Base-by-base conservation (phyloP, 2,329 filamentous ascomycete genomes). In the Purpureocillium takamizusanense region DNA sequence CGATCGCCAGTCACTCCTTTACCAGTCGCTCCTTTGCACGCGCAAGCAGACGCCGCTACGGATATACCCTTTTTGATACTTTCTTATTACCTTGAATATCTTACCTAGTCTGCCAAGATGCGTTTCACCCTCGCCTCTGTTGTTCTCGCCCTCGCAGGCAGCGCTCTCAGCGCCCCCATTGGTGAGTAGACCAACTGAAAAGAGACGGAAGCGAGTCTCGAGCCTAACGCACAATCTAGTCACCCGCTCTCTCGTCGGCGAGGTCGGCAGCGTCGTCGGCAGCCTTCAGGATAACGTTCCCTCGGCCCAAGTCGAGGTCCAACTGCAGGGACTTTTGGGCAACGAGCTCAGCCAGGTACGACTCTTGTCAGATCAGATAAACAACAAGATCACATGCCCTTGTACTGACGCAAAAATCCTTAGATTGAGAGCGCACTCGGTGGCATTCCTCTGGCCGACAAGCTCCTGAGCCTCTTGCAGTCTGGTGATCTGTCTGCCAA, bases 371-470 rank as follows among this genome's bases (percentile, higher is more conserved):
- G n/a, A n/a, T n/a, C n/a, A n/a, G n/a, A n/a, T n/a, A n/a, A n/a
- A n/a, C n/a, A n/a, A n/a, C n/a, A n/a, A n/a, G n/a, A n/a, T n/a
- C n/a, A n/a, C n/a, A n/a, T n/a, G n/a, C n/a, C n/a, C n/a, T n/a
- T 17, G 10, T 16, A n/a, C 38, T 38, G 37, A 36, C 18, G 11
- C 28, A 11, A 3, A 18, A n/a, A n/a, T n/a, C 8, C 10, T 23
- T 21, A 47, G 47, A 35, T 46, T 17, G 46, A 51, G 46, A 18
- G 42, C 27, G 45, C 36, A n/a, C 42, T 51, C 8, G 42, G 41
- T 17, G 42, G 40, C 15, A 36, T 46, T 28, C 43, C 45, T 33
- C 43, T 53, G 14, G 46, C 48, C 25, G 27, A 42, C 36, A 51
- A 47, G 45, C 46, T 49, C 30, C 39, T 51, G 34, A 39, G 37